Conservation (phyloP, 169 alveolate genomes). For the Babesia bovis region DNA sequence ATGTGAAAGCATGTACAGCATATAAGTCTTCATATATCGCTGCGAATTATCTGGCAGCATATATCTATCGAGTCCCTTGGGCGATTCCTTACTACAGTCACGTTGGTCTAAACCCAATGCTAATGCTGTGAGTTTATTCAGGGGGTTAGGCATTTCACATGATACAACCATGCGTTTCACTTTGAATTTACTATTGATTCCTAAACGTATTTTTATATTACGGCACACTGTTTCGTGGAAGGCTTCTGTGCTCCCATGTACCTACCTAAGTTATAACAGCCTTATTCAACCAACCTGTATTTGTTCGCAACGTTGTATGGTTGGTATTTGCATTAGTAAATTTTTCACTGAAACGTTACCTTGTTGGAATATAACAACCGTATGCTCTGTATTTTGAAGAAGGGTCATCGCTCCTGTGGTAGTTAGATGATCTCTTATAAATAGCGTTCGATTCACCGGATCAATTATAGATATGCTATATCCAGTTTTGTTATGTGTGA, state of each 20-base stretch:
- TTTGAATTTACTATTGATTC: background rate
- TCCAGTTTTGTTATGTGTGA: conserved; percentile 43
- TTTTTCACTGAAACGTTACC: conserved; percentile 19
- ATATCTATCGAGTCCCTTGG: conserved; percentile 8
- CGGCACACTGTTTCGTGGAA: conserved; percentile 30
- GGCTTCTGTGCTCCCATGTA: conserved; percentile 1
- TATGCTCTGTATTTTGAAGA: conserved; percentile 8
- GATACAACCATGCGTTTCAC: background rate
- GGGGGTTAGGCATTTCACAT: background rate
- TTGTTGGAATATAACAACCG: conserved; percentile 50
- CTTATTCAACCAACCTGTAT: conserved; percentile 35
- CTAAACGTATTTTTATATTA: conserved; percentile 6
- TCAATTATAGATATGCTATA: conserved; percentile 43
- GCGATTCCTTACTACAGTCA: background rate
- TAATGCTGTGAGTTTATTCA: conserved; percentile 14
- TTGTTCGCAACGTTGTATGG: conserved; percentile 38
- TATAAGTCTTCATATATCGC: conserved; percentile 19
- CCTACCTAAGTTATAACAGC: background rate
- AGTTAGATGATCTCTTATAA: conserved; percentile 30
- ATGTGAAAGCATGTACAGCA: conserved; percentile 14
- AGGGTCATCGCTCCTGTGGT: conserved; percentile 25
- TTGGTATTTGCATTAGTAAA: conserved; percentile 25
- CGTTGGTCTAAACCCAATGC: conserved; percentile 12
- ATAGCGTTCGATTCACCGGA: conserved; percentile 12
- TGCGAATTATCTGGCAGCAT: conserved; percentile 36